A percentile compares a stretch with the other conserved stretches of the same genome.
phyloP scores from a whole-genome alignment of 345 rosid genomes.

The Sonneratia caseolaris region DNA sequence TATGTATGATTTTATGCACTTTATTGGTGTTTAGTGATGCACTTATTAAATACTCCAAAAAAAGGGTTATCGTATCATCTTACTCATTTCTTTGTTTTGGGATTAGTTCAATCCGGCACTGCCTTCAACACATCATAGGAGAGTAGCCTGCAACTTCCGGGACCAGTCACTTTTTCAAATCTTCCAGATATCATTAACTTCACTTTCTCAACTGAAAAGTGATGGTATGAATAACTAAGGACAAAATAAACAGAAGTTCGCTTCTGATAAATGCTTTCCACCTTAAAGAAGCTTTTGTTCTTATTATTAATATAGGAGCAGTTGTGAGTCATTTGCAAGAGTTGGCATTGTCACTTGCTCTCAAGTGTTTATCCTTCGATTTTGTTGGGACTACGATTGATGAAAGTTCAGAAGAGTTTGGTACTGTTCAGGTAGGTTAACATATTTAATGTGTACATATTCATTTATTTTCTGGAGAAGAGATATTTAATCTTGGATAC shows the following conservation, averaged over 20 bases:
- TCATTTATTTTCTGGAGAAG: not conserved
- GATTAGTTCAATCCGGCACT: slow-evolving; percentile 67
- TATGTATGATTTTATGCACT: no score
- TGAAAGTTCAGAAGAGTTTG: slow-evolving; percentile 99
- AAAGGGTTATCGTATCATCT: not conserved
- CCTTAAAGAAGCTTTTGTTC: not conserved
- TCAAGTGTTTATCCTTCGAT: slow-evolving; percentile 92
- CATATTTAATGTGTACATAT: not conserved
- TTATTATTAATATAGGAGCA: slow-evolving; percentile 22
- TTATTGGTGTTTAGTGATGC: no score
- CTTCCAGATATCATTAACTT: slow-evolving; percentile 87
- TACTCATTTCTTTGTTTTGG: slow-evolving; percentile 5
- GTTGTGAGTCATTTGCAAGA: slow-evolving; percentile 73
- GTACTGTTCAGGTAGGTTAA: slow-evolving; percentile 80
- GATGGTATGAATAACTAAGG: slow-evolving; percentile 47
- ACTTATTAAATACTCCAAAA: no score
- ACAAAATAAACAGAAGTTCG: not conserved
- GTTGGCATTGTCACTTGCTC: slow-evolving; percentile 91
- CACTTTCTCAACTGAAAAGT: slow-evolving; percentile 76
- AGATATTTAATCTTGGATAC: not conserved
- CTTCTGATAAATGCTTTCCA: not conserved
- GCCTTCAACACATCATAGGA: slow-evolving; percentile 80
- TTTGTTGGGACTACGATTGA: slow-evolving; percentile 96
- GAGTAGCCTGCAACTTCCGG: slow-evolving; percentile 86
- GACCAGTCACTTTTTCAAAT: slow-evolving; percentile 89